These are phyloP conservation scores for Alopecurus myosuroides DNA, from an alignment of 176 grass and related monocot species.

Conservation along the genomic window DNA sequence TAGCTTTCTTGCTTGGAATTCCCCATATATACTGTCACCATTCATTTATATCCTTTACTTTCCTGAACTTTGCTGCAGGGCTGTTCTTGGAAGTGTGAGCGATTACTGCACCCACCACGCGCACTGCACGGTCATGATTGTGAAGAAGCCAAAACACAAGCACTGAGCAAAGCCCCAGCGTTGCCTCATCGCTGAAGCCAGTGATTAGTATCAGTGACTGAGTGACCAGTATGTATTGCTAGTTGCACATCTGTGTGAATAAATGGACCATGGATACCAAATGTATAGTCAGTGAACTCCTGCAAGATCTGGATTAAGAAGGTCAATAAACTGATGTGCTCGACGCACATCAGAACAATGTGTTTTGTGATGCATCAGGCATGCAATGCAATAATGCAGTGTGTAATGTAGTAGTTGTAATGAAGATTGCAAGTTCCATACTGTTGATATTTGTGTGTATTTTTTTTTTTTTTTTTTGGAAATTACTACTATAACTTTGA, in stretches of 20 bases:
- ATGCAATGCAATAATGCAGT: not conserved
- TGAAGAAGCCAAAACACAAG: conserved; percentile 82
- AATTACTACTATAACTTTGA: too few species aligned
- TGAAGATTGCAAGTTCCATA: not conserved
- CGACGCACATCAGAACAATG: not conserved
- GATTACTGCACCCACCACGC: conserved; percentile 89
- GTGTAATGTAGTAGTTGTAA: not conserved
- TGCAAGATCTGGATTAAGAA: not conserved
- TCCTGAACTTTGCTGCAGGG: conserved; percentile 23
- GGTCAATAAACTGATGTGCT: not conserved
- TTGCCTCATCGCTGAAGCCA: not conserved
- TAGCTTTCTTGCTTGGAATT: not conserved
- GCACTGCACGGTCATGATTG: conserved; percentile 92
- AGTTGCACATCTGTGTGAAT: conserved; percentile 6
- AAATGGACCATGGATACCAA: not conserved
- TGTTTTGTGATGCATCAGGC: not conserved
- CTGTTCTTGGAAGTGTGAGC: conserved; percentile 84
- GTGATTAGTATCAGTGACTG: not conserved
- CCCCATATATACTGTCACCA: not conserved
- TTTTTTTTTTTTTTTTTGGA: not conserved
- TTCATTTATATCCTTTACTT: not conserved
- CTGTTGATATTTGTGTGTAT: not conserved
- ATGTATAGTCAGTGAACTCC: not conserved
- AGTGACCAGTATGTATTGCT: not conserved
- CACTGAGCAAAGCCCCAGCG: not conserved